These are phyloP conservation scores for Apiotrichum porosum DNA, from an alignment of 1,284 basidiomycete genomes.

Conservation along the genomic window DNA sequence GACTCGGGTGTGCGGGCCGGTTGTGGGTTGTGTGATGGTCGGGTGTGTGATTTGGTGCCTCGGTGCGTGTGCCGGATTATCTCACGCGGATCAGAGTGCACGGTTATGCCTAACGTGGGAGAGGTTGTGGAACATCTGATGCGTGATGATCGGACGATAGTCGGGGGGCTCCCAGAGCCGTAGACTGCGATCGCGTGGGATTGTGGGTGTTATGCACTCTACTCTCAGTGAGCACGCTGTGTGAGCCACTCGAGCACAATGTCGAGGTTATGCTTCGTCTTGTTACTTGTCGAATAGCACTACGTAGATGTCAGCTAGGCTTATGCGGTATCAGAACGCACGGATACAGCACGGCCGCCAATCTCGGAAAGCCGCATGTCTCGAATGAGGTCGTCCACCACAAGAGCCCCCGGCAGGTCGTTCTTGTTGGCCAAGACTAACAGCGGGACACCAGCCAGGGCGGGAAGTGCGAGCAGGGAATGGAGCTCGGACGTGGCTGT, in stretches of 20 bases:
- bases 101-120: too few species aligned
- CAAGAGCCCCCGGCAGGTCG: constrained; percentile 72
- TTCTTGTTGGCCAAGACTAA: constrained; percentile 96
- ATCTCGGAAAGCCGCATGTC: constrained; percentile 78
- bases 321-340: constrained; percentile 49
- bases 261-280: constrained; percentile 80
- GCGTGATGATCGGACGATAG: too few species aligned
- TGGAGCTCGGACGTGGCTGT: constrained; percentile 86
- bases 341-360: constrained; percentile 75
- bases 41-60: too few species aligned
- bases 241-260: constrained; percentile 52
- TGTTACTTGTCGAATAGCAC: constrained; percentile 63
- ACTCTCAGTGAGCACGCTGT: constrained; percentile 34
- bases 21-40: too few species aligned
- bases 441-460: constrained; percentile 73
- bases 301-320: constrained; percentile 6
- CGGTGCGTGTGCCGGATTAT: too few species aligned
- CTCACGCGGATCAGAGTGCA: too few species aligned
- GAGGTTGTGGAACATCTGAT: too few species aligned
- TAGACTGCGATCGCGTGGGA: too few species aligned
- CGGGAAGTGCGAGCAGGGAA: constrained; percentile 69
- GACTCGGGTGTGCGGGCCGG: too few species aligned
- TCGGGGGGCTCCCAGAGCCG: too few species aligned
- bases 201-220: too few species aligned
- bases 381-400: constrained; percentile 80